These are phyloP conservation scores for Ganoderma resinaceum DNA, from an alignment of 1,284 basidiomycete genomes.

Conservation along the genomic window DNA sequence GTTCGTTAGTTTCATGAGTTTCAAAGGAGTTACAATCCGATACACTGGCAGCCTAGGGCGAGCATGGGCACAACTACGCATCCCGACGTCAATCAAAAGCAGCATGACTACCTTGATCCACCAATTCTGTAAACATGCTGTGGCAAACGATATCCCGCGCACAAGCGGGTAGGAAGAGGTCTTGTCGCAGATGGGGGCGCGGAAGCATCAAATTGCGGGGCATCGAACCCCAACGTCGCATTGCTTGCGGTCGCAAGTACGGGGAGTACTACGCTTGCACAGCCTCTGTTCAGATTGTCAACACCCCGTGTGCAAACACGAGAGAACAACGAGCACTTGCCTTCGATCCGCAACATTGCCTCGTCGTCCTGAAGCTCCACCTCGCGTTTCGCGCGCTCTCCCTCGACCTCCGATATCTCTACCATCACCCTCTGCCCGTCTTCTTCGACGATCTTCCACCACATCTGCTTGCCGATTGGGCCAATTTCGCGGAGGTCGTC, in stretches of 20 bases:
- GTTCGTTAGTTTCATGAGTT: too few relatives aligned
- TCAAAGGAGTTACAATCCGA: too few relatives aligned
- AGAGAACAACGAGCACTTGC: background rate
- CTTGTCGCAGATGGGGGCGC: too few relatives aligned
- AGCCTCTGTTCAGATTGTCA: background rate
- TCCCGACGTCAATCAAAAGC: too few relatives aligned
- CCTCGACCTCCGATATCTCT: constrained; percentile 14
- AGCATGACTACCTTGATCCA: too few relatives aligned
- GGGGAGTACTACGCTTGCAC: background rate
- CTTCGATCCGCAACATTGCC: background rate
- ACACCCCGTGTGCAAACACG: too few relatives aligned
- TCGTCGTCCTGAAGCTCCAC: constrained; percentile 6
- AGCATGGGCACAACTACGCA: too few relatives aligned
- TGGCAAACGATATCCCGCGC: too few relatives aligned
- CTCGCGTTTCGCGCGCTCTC: constrained; percentile 15
- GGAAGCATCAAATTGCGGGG: background rate
- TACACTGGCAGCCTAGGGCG: too few relatives aligned
- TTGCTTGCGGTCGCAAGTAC: background rate
- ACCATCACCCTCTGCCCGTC: constrained; percentile 4
- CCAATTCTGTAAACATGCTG: too few relatives aligned
- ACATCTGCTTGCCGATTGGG: constrained; percentile 3
- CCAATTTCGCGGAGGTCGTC: background rate
- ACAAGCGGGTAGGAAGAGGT: too few relatives aligned
- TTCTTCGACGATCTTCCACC: constrained; percentile 20
- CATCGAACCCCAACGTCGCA: background rate